Percentiles rank a stretch among this genome's conserved stretches.
Evolutionary conservation across 441 rosid genomes (phyloP).

Genomic region (Cnidoscolus chayamansa): DNA sequence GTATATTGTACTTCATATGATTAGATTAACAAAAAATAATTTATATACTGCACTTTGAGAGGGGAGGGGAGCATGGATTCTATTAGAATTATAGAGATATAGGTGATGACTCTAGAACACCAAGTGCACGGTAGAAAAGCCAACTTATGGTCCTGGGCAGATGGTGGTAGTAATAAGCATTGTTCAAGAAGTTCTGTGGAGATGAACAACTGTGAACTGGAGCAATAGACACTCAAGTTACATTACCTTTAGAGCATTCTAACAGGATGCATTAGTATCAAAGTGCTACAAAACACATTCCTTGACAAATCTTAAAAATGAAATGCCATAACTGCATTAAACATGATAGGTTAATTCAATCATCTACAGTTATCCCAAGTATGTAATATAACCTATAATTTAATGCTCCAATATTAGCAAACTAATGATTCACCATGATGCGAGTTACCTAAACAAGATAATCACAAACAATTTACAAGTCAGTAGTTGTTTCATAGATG

Average conservation of each 20-base stretch:
- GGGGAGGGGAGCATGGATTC: neutral
- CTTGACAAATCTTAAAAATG: neutral
- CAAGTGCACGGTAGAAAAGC: neutral
- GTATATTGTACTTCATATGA: neutral
- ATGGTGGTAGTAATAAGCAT: neutral
- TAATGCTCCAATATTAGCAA: neutral
- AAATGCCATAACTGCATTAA: neutral
- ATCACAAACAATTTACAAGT: neutral
- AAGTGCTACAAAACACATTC: neutral
- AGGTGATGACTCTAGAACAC: neutral
- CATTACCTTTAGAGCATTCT: neutral
- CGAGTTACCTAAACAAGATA: neutral
- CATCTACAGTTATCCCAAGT: neutral
- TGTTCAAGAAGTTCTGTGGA: neutral
- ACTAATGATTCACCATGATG: neutral
- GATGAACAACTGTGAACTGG: neutral
- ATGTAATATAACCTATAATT: neutral
- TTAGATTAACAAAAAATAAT: neutral
- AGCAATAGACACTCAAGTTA: neutral
- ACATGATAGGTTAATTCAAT: neutral
- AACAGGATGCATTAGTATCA: neutral
- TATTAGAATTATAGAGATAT: neutral
- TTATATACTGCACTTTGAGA: no score
- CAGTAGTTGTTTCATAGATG: no score
- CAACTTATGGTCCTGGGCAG: neutral